Evolutionary conservation across 495 filamentous ascomycete species (phyloP).

Genomic region (Staphylotrichum longicolle): DNA sequence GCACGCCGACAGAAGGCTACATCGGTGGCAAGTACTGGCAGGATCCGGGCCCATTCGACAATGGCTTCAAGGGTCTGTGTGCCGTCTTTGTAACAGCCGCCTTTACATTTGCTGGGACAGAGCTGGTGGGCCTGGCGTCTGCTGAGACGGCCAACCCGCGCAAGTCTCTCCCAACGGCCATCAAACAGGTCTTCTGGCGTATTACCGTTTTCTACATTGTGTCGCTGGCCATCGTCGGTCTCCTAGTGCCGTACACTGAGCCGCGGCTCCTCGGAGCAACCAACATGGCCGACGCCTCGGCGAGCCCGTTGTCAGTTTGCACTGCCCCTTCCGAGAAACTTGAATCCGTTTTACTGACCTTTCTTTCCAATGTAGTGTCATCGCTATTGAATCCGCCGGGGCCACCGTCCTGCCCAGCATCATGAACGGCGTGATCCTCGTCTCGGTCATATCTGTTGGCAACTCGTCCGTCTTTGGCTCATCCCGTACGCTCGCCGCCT

Average conservation of each 20-base stretch:
- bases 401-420: conserved; percentile 72
- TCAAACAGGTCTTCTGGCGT: conserved; percentile 96
- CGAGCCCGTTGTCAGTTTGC: conserved; percentile 63
- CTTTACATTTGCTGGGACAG: conserved; percentile 89
- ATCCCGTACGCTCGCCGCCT: conserved; percentile 79
- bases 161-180: conserved; percentile 79
- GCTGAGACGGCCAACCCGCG: conserved; percentile 86
- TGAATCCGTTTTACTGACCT: too few species aligned
- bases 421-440: conserved; percentile 90
- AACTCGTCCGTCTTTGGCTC: conserved; percentile 88
- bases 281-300: conserved; percentile 61
- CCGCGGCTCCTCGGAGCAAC: conserved; percentile 52
- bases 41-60: conserved; percentile 80
- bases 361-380: conserved; percentile 47
- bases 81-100: conserved; percentile 90
- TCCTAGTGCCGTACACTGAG: conserved; percentile 72
- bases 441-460: conserved; percentile 83
- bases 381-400: conserved; percentile 77
- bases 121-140: conserved; percentile 85
- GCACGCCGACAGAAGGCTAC: conserved; percentile 70
- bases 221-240: conserved; percentile 68
- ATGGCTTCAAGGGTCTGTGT: conserved; percentile 94
- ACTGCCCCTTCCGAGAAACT: too few species aligned
- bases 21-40: conserved; percentile 81
- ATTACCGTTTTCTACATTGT: conserved; percentile 86